Evolutionary conservation across 2,329 filamentous ascomycete species (phyloP).

Genomic region (Hansfordia pulvinata): DNA sequence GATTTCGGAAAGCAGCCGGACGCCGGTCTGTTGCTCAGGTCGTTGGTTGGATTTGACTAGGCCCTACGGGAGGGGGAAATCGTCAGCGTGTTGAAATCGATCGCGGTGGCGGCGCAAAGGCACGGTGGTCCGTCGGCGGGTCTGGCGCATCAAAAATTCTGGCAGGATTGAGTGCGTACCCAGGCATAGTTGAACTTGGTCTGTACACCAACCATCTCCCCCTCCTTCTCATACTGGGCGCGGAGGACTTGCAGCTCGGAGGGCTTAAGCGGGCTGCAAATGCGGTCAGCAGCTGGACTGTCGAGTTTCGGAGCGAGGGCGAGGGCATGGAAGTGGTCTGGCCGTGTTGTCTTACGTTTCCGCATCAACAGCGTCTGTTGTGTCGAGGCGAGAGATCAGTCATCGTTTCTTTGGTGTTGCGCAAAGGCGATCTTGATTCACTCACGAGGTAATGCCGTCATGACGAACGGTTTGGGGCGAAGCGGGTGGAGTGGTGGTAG

Average conservation of each 20-base stretch:
- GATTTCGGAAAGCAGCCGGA: slow-evolving; percentile 88
- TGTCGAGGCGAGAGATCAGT: slow-evolving; percentile 2
- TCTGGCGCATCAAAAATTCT: slow-evolving; percentile 3
- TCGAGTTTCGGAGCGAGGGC: slow-evolving; percentile 7
- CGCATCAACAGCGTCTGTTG: slow-evolving; percentile 84
- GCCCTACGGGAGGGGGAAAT: slow-evolving; percentile 42
- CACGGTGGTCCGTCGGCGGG: not conserved
- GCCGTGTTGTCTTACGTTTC: slow-evolving; percentile 54
- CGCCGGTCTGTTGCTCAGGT: slow-evolving; percentile 82
- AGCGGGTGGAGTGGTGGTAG: slow-evolving; percentile 1
- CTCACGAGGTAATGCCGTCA: slow-evolving; percentile 19
- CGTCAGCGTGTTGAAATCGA: not conserved
- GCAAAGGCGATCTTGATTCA: slow-evolving; percentile 2
- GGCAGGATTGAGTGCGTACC: slow-evolving; percentile 38
- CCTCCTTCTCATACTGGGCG: slow-evolving; percentile 93
- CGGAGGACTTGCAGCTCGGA: slow-evolving; percentile 88
- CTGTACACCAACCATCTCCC: slow-evolving; percentile 90
- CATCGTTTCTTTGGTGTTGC: slow-evolving; percentile 1
- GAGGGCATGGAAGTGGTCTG: slow-evolving; percentile 1
- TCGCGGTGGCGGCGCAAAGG: slow-evolving; percentile 1
- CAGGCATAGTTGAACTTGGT: slow-evolving; percentile 99
- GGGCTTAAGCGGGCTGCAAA: slow-evolving; percentile 74
- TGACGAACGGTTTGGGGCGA: slow-evolving; percentile 4
- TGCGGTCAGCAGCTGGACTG: no score
- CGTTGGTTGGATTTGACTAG: slow-evolving; percentile 85